Evolutionary conservation across 345 rosid species (phyloP).

Genomic region (Limnanthes douglasii): DNA sequence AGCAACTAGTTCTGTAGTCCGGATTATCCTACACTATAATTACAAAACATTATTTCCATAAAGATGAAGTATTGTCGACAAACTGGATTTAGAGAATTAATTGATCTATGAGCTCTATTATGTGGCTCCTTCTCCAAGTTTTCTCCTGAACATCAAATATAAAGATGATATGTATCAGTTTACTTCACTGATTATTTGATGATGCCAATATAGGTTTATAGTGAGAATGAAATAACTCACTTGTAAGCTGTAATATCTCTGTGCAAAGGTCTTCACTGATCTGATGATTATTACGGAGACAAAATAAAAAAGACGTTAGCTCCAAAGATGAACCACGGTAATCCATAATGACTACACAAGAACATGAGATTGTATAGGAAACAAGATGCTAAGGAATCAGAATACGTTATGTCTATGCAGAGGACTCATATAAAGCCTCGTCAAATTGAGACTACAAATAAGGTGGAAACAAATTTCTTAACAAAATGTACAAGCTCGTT

Average conservation of each 20-base stretch:
- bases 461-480: too few species aligned
- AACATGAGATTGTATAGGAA: not conserved
- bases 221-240: constrained; percentile 61
- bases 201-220: too few species aligned
- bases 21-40: constrained; percentile 46
- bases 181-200: too few species aligned
- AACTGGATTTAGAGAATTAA: constrained; percentile 14
- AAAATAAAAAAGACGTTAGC: not conserved
- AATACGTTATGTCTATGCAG: too few species aligned
- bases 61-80: not conserved
- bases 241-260: constrained; percentile 81
- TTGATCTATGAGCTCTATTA: constrained; percentile 70
- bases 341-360: not conserved
- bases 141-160: constrained; percentile 23
- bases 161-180: too few species aligned
- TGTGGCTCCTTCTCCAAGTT: constrained; percentile 88
- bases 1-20: constrained; percentile 60
- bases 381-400: not conserved
- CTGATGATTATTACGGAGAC: constrained; percentile 19
- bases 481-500: too few species aligned
- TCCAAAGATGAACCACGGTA: not conserved
- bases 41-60: not conserved
- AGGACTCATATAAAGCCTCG: too few species aligned
- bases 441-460: too few species aligned
- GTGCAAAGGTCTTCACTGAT: constrained; percentile 80